These are phyloP conservation scores for Xylariaceae sp. DNA, from an alignment of 2,329 filamentous ascomycete genomes.

Conservation along the genomic window DNA sequence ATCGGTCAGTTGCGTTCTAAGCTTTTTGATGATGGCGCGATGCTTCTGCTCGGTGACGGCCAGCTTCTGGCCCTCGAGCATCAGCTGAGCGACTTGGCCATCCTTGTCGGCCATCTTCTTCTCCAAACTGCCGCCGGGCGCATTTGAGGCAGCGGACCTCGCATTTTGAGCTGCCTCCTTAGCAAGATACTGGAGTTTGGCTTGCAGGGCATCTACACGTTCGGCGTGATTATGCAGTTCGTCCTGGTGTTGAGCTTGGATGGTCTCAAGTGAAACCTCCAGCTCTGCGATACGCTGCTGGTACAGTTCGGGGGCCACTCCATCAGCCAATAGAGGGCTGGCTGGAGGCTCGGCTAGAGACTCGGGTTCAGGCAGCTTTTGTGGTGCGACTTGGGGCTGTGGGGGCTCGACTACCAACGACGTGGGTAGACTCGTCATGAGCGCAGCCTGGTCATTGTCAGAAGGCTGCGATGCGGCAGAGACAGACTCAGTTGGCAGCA, in stretches of 20 bases:
- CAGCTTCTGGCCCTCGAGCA: constrained; percentile 89
- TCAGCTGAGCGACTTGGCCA: constrained; percentile 80
- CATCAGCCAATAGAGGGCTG: constrained; percentile 2
- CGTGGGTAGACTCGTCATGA: neutral
- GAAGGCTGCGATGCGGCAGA: neutral
- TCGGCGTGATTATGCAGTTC: constrained; percentile 83
- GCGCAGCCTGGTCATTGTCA: neutral
- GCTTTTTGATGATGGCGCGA: constrained; percentile 76
- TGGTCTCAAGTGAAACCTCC: constrained; percentile 35
- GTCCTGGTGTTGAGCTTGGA: constrained; percentile 64
- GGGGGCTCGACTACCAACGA: constrained; percentile 7
- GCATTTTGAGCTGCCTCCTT: constrained; percentile 76
- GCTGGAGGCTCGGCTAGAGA: neutral
- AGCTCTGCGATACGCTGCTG: constrained; percentile 38
- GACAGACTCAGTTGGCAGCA: neutral
- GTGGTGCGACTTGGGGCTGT: constrained; percentile 16
- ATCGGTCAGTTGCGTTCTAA: constrained; percentile 64
- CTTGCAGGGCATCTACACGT: constrained; percentile 85
- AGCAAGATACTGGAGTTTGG: constrained; percentile 85
- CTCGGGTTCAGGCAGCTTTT: constrained; percentile 1
- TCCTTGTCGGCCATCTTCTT: constrained; percentile 87
- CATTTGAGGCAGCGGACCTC: constrained; percentile 62
- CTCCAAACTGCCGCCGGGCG: constrained; percentile 64
- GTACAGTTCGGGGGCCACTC: constrained; percentile 35
- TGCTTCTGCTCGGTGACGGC: constrained; percentile 85